A percentile compares a stretch with the other conserved stretches of the same genome.
phyloP scores from a whole-genome alignment of 176 grass and related monocot genomes.

The Areca catechu region DNA sequence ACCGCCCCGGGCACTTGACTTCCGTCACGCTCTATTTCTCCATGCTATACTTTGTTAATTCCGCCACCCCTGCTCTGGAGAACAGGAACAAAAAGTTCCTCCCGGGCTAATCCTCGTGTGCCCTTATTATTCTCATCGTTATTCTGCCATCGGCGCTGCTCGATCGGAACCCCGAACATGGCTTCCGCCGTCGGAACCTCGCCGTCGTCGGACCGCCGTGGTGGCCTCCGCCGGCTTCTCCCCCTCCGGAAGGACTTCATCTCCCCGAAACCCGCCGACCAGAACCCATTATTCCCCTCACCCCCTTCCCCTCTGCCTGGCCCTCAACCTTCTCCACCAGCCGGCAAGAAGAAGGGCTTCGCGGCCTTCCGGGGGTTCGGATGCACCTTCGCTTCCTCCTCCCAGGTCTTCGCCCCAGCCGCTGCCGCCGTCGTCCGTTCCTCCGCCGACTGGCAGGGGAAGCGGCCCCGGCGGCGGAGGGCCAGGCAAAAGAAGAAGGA shows the following conservation, averaged over 20 bases:
- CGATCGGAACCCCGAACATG: too few relatives aligned
- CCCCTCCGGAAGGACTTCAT: neutral
- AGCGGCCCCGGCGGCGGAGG: constrained; percentile 18
- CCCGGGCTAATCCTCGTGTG: too few relatives aligned
- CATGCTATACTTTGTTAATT: too few relatives aligned
- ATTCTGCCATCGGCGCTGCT: too few relatives aligned
- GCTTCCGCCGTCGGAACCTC: neutral
- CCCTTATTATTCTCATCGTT: too few relatives aligned
- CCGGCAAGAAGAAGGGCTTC: constrained; percentile 14
- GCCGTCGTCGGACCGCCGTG: neutral
- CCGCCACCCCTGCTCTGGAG: too few relatives aligned
- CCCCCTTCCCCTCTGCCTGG: constrained; percentile 1
- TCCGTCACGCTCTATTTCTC: too few relatives aligned
- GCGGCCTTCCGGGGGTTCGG: constrained; percentile 63
- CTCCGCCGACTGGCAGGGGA: constrained; percentile 66
- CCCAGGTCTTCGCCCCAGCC: constrained; percentile 11
- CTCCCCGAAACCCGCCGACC: constrained; percentile 3
- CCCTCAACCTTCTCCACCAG: constrained; percentile 1
- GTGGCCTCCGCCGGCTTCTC: neutral
- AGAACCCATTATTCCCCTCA: neutral
- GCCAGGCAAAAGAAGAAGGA: constrained; percentile 36
- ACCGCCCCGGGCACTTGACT: too few relatives aligned
- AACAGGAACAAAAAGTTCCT: too few relatives aligned
- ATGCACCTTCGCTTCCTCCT: constrained; percentile 43
- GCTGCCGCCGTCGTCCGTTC: constrained; percentile 33